Base-by-base conservation (phyloP, 2,329 filamentous ascomycete genomes). In the Aspergillus tanneri region DNA sequence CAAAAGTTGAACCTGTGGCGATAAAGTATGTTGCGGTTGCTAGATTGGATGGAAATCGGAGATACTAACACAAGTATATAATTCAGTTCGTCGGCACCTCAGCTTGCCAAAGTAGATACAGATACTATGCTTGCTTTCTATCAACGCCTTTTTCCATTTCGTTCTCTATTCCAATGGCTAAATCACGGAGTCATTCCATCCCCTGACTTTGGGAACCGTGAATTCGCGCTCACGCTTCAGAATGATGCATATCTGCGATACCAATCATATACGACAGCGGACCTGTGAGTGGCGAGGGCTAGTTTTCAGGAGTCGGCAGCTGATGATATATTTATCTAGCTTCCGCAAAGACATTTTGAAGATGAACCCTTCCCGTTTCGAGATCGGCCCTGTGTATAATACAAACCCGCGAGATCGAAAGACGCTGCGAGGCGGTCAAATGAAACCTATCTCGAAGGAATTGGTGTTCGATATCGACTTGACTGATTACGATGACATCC, bases 401-500 rank as follows among this genome's bases (percentile, higher is more conserved):
- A 87, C 90, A 38, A 96, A 97, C 67, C 93, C 93, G 0, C 86
- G 90, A 60, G 93, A 99, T 62, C 85, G 92, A 63, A 99, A 97
- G 73, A 86, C 86, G 0, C 72, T 97, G 25, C 84, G 86, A 44
- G 81, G 85, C 27, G 83, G 83, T 39, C 83, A 88, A 7, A 96
- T 99, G 74, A 87, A 86, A 55, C 92, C 93, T 0, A 70, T 96
- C 24, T 81, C 88, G 47, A 99, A 99, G 69, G 93, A 99, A 69
- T 76, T 99, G 30, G 96, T 96, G 61, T 97, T 99, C 70, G 93
- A 99, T 86, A 97, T 99, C 62, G 93, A 99, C 81, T 81, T 99
- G 81, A 97, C 93, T 46, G 93, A 97, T 73, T 99, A 99, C 72
- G 93, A 99, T 67, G 90, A 95, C 57, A 88, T 99, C 56, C 85